Evolutionary conservation across 345 rosid genomes (phyloP), one percentile per base, ranked within the genome.

Genomic region (Brassica incana): DNA sequence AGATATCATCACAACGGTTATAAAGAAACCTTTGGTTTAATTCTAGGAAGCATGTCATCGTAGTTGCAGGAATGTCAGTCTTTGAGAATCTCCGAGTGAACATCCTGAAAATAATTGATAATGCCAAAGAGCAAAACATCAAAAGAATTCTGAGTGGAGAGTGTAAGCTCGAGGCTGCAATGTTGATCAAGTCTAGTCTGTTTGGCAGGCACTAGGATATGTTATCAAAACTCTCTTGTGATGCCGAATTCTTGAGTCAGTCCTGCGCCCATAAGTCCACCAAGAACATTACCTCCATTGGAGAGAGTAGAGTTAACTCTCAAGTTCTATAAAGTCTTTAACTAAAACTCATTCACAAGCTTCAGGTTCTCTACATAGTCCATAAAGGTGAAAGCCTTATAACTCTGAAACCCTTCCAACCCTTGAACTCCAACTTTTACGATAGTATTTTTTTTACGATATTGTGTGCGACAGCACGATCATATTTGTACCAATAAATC

Each of bases 131-230:
- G 25, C 25, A 23, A 23, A 23, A 30, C 33, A 30, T 30, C 33
- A 30, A 30, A 0, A 30, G 33, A 30, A 5, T 30, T 9, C 48
- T 40, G 48, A 40, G n/a, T 59, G 61, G 16, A 40, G 79, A 76
- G 9, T 35, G 40, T 7, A 40, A 68, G 74, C 50, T 59, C 40
- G 73, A 69, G 25, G 62, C 23, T 40, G 69, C 69, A 69, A 11
- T 3, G 16, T 60, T 60, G 69, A 30, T 68, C 0, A 76, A 68
- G n/a, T 59, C 68, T 23, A 23, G 2, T 23, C 25, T 23, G 25
- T 23, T 23, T 23, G 25, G 25, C 25, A 23, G 25, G 25, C 25
- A 23, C 25, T 23, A 23, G 25, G 25, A 23, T 23, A 23, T 23
- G 25, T 23, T 23, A 23, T 23, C 25, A 23, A 23, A 23, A 23